Base-by-base conservation (phyloP, 306 rosid genomes). In the Quercus rubra region DNA sequence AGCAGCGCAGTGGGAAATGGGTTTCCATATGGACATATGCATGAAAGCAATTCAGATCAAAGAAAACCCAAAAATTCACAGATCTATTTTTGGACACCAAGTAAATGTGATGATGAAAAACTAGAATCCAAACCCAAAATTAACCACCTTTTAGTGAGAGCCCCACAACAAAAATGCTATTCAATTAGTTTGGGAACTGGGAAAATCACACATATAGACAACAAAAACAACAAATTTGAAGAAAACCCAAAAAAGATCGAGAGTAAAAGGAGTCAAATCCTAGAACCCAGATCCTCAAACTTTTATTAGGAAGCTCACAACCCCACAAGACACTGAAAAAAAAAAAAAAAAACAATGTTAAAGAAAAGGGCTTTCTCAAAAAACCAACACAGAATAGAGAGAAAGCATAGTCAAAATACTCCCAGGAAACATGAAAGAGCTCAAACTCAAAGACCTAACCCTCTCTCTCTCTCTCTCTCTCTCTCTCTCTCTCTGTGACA, bases 1-100 rank as follows among this genome's bases (percentile, higher is more conserved):
- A 79, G 98, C 78, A 55, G 98, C 99, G 83, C 98, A 95, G 82
- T 95, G 99, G 69, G 97, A 87, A 82, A 95, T 93, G 43, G 97
- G 98, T 87, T 95, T 95, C 98, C 99, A 95, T 80, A 95, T 84
- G 82, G 98, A 93, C 70, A 95, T 89, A 93, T 90, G 98, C 98
- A 95, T 93, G 80, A 78, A 88, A 79, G 76, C 88, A 79, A 19
- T 74, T 83, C 59, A 71, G 57, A 77, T 61, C 79, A 79, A 80
- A 9, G 35, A 43, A 18, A 58, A 73, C 74, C 80, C 55, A 66
- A 19, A 66, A 74, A 33, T 35, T 75, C 76, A 20, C 55, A 69
- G 80, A 85, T 77, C 80, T 71, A 85, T 79, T 59, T 7, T 67
- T 46, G 51, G 35, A 18, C 20, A 33, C 25, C 23, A 67, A 35